Evolutionary conservation across 208 protist species (phyloP).

Genomic region (Wallacemonas rigidus): DNA sequence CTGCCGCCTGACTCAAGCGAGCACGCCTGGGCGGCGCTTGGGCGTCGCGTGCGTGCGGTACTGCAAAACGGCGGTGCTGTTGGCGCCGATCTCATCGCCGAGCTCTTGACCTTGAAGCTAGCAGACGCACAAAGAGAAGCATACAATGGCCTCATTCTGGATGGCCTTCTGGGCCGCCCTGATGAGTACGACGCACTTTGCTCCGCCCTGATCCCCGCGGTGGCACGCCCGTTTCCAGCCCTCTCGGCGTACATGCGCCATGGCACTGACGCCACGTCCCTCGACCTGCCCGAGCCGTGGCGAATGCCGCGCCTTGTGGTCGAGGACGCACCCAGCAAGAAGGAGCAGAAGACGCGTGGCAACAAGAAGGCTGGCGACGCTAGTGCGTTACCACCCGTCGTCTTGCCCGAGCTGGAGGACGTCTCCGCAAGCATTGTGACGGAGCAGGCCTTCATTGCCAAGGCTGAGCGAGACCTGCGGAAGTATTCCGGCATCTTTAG

Average conservation of each 20-base stretch:
- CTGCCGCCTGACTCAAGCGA: constrained; percentile 12
- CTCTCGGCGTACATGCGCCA: neutral
- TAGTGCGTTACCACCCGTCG: constrained; percentile 62
- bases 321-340: constrained; percentile 39
- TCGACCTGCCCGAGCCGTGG: constrained; percentile 12
- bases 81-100: constrained; percentile 33
- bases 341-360: constrained; percentile 46
- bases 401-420: constrained; percentile 66
- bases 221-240: constrained; percentile 18
- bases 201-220: constrained; percentile 18
- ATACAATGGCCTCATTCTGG: constrained; percentile 61
- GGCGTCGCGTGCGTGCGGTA: constrained; percentile 32
- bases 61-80: constrained; percentile 58
- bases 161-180: constrained; percentile 48
- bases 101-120: constrained; percentile 61
- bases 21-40: constrained; percentile 41
- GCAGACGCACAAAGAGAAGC: constrained; percentile 27
- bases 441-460: constrained; percentile 52
- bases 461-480: constrained; percentile 39
- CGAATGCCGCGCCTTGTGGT: constrained; percentile 19
- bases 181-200: constrained; percentile 28
- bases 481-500: constrained; percentile 33
- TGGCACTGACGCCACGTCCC: neutral
- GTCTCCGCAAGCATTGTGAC: constrained; percentile 31
- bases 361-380: constrained; percentile 64